Base-by-base conservation (phyloP, 2,329 filamentous ascomycete genomes). In the Penicillium vulpinum region DNA sequence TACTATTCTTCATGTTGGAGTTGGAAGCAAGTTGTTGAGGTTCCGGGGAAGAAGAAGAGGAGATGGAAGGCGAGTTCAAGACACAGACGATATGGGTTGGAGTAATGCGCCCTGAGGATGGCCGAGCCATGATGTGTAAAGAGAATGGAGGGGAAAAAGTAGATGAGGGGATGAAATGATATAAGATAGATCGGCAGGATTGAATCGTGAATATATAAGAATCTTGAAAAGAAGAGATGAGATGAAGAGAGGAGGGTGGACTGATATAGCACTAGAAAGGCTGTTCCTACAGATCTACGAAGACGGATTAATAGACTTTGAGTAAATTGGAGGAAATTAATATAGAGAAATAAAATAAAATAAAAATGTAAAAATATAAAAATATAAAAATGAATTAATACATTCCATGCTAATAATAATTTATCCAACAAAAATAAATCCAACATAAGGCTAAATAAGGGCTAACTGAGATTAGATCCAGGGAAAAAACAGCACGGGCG, bases 1-100 rank as follows among this genome's bases (percentile, higher is more conserved):
- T 72, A 54, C 52, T 73, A 54, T 54, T 67, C 57, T 68, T 63
- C 54, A 62, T 64, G 36, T 53, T 56, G 60, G 60, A 56, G n/a
- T 56, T 53, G 29, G 54, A 16, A 51, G 40, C 26, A 21, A 41
- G 46, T 18, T 41, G 54, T 29, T 55, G 52, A 31, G 55, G 61
- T 58, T 63, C 57, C 28, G 57, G 58, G 24, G 60, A 60, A 39
- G 63, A 52, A 22, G 53, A 66, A 48, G 64, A 64, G 56, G 65
- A 58, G 21, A 48, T 40, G 21, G 50, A 50, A 54, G 67, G 61
- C 26, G 61, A 54, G 55, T 66, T 65, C 46, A 64, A 59, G 44
- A 64, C 63, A 50, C 65, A 59, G 52, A 61, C 41, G 48, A 65
- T 53, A 48, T 61, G 60, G 55, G 61, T 63, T 56, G 61, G 59